These are phyloP conservation scores for Amanita exitialis DNA, from an alignment of 768 basidiomycete species.

Conservation along the genomic window DNA sequence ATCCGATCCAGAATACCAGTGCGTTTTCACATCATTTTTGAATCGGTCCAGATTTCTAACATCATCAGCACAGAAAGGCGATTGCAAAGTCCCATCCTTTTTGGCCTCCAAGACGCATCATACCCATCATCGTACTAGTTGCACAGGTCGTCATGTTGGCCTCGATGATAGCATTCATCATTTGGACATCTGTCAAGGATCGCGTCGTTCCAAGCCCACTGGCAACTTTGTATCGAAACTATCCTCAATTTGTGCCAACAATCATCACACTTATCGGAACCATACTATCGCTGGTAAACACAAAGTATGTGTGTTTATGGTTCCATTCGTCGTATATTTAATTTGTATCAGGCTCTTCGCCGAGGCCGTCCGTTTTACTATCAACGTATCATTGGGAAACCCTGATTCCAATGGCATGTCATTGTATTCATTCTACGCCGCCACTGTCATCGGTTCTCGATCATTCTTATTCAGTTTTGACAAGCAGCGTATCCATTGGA, in stretches of 20 bases:
- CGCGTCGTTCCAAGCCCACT: neutral
- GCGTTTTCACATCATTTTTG: no score
- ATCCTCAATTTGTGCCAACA: neutral
- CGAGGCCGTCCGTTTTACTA: neutral
- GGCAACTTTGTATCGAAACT: neutral
- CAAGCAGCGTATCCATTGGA: neutral
- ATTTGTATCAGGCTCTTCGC: neutral
- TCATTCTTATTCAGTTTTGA: neutral
- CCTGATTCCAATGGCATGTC: neutral
- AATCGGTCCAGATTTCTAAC: no score
- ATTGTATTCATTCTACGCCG: neutral
- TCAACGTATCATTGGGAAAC: neutral
- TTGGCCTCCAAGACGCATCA: no score
- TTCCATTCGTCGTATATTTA: no score
- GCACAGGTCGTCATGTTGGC: neutral
- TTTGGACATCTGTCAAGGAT: neutral
- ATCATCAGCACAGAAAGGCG: no score
- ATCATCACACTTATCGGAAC: neutral
- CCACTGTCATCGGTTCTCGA: neutral
- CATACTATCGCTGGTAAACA: neutral
- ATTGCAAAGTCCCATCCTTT: no score
- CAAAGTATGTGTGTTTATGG: neutral
- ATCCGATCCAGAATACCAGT: no score
- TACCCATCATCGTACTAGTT: neutral
- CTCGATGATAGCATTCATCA: neutral